These are phyloP conservation scores for Wallacemonas sp. DNA, from an alignment of 208 protist species.

Conservation along the genomic window DNA sequence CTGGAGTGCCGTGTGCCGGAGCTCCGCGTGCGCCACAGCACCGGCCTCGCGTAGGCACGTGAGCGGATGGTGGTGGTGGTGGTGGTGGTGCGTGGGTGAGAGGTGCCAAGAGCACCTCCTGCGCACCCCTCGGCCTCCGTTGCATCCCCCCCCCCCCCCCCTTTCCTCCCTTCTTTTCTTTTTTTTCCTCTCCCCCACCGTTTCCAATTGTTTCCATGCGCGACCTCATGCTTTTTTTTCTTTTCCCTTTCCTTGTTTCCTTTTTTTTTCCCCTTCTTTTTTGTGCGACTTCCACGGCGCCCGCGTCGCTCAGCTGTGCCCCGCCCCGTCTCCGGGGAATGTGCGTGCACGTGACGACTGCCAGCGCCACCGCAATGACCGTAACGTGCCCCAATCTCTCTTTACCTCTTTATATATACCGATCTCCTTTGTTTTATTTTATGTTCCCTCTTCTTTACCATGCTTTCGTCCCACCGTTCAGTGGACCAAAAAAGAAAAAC, in stretches of 20 bases:
- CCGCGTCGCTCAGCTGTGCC: conserved; percentile 11
- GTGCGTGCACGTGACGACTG: conserved; percentile 4
- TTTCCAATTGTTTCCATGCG: conserved; percentile 16
- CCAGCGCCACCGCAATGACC: background rate
- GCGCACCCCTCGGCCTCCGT: too few relatives aligned
- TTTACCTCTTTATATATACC: background rate
- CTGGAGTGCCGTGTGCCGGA: conserved; percentile 93
- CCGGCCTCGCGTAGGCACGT: conserved; percentile 11
- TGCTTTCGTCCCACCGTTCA: too few relatives aligned
- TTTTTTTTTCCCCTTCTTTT: conserved; percentile 18
- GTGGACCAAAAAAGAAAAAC: too few relatives aligned
- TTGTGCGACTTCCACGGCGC: conserved; percentile 6
- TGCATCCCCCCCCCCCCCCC: too few relatives aligned
- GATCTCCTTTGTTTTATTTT: background rate
- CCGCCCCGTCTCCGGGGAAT: background rate
- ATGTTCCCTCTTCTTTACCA: conserved; percentile 10
- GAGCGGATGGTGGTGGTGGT: background rate
- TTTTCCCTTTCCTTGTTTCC: conserved; percentile 20
- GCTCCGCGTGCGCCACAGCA: conserved; percentile 40
- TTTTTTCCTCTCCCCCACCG: background rate
- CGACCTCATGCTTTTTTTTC: conserved; percentile 19
- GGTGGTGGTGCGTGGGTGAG: background rate
- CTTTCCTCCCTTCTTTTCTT: background rate
- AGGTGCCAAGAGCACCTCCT: background rate
- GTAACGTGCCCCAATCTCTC: background rate